phyloP scores from a whole-genome alignment of 2,329 filamentous ascomycete genomes.

The Fusarium hostae region DNA sequence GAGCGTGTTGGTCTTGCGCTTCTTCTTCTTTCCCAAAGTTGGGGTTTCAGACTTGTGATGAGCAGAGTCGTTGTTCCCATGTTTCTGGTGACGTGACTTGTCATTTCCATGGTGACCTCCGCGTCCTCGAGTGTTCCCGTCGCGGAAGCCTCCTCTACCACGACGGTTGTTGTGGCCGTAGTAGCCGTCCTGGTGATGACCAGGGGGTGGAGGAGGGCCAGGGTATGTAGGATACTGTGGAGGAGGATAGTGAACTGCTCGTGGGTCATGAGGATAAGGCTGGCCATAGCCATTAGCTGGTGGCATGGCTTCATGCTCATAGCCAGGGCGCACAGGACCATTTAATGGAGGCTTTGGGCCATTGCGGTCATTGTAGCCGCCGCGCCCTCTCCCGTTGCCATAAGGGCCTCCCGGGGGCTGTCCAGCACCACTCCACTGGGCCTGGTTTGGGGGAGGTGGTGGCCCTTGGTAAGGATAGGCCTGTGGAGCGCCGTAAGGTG shows the following conservation, averaged over 20 bases:
- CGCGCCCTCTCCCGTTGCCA: constrained; percentile 53
- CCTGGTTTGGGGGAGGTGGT: constrained; percentile 49
- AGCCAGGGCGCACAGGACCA: constrained; percentile 50
- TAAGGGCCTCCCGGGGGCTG: constrained; percentile 53
- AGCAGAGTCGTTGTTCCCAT: constrained; percentile 48
- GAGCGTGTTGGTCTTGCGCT: constrained; percentile 76
- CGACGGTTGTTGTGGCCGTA: constrained; percentile 51
- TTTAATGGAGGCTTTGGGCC: constrained; percentile 48
- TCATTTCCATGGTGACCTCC: constrained; percentile 58
- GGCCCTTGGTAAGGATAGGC: constrained; percentile 54
- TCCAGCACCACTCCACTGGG: constrained; percentile 50
- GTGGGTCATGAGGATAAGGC: constrained; percentile 55
- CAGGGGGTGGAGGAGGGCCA: constrained; percentile 53
- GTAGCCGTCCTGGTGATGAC: constrained; percentile 50
- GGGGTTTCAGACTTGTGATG: constrained; percentile 54
- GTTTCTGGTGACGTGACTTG: constrained; percentile 52
- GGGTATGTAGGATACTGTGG: constrained; percentile 54
- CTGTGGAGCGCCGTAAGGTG: constrained; percentile 56
- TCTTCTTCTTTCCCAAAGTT: constrained; percentile 72
- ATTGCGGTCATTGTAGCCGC: constrained; percentile 59
- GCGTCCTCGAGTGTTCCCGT: constrained; percentile 56
- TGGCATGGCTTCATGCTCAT: constrained; percentile 49
- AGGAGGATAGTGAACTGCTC: constrained; percentile 48
- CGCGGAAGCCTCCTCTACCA: constrained; percentile 51
- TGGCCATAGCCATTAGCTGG: constrained; percentile 53